Evolutionary conservation across 2,329 filamentous ascomycete genomes (phyloP), one percentile per base, ranked within the genome.

Genomic region (Colletotrichum lini): DNA sequence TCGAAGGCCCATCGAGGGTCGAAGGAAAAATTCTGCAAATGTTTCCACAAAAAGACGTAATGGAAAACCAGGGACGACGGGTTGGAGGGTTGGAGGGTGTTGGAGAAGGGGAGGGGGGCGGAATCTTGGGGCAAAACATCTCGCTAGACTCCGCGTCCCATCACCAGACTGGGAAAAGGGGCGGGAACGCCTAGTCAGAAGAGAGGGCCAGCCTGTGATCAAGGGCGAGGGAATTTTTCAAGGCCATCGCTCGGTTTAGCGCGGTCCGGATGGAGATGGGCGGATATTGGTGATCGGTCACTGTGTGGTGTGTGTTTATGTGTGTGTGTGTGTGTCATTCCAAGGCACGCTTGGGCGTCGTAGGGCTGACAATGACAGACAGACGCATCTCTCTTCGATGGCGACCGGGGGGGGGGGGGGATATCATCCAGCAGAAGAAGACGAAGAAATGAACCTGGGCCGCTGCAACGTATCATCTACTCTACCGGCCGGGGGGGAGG

Each of bases 41-140:
- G 52, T 59, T 62, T 54, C 68, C 68, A 71, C 68, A 26, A 21
- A 45, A 71, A 71, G 64, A 71, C 68, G 68, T 71, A 71, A 71
- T 44, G 40, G 45, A 71, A 35, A 71, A 67, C 68, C 38, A 57
- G 68, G 68, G 64, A 44, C 23, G 16, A 38, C 52, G 60, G 47
- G 57, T 49, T 66, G 63, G 63, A 26, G 54, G 53, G 54, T 23
- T 30, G 30, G 30, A 30, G 53, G 26, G n/a, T 26, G n/a, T 26
- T 26, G 26, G 26, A 26, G 26, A 26, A 26, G 26, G 26, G 3
- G 1, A 4, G 26, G 26, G 26, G 10, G 30, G 38, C 21, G 16
- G 23, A 60, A 60, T 23, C 57, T 49, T 49, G 61, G 57, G 67
- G 67, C 61, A 54, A 69, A 66, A 44, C 16, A 40, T 26, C 53